phyloP scores from a whole-genome alignment of 2,329 filamentous ascomycete species.

The Colletotrichum tropicale region DNA sequence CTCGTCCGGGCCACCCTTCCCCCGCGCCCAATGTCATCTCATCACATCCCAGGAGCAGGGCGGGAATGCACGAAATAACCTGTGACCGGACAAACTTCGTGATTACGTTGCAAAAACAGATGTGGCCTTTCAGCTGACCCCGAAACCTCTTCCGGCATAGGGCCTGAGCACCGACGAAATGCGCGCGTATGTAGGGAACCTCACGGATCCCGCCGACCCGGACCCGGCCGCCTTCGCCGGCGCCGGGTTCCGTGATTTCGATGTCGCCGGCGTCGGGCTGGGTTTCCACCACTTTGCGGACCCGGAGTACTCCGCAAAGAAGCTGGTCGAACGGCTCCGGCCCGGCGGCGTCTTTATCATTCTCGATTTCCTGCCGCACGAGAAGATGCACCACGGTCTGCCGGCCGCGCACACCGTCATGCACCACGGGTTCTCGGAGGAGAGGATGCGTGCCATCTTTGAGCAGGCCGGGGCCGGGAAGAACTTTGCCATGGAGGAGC shows the following conservation, averaged over 20 bases:
- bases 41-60: neutral
- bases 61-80: neutral
- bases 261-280: slow-evolving; percentile 66
- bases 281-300: slow-evolving; percentile 74
- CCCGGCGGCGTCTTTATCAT: slow-evolving; percentile 71
- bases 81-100: neutral
- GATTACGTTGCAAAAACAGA: neutral
- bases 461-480: slow-evolving; percentile 62
- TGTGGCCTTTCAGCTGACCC: neutral
- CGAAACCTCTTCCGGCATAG: slow-evolving; percentile 28
- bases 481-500: slow-evolving; percentile 61
- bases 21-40: neutral
- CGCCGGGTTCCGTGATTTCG: slow-evolving; percentile 71
- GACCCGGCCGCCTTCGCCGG: slow-evolving; percentile 61
- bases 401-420: slow-evolving; percentile 55
- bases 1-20: neutral
- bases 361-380: slow-evolving; percentile 69
- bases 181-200: slow-evolving; percentile 61
- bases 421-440: slow-evolving; percentile 69
- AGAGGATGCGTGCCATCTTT: slow-evolving; percentile 65
- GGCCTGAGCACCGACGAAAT: slow-evolving; percentile 58
- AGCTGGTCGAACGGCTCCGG: slow-evolving; percentile 65
- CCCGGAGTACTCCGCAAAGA: slow-evolving; percentile 61
- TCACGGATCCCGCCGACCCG: slow-evolving; percentile 50
- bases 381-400: slow-evolving; percentile 24